Conservation (phyloP, 164 flowering plant genomes). For the Tetrastigma voinierianum region DNA sequence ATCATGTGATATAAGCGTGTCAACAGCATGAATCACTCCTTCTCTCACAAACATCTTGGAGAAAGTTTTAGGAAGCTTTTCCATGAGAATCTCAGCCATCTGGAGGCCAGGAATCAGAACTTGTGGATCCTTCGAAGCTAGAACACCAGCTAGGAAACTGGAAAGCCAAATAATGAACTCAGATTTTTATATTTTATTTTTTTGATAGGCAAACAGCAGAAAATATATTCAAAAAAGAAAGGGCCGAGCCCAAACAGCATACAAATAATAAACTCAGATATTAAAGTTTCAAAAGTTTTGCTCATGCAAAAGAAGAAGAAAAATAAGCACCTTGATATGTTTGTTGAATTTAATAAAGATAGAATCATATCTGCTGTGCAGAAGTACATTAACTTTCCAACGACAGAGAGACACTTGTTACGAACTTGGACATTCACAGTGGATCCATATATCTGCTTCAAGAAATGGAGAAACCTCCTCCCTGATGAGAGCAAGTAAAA, state of each 20-base stretch:
- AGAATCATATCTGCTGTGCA: slow-evolving; percentile 89
- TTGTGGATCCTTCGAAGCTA: slow-evolving; percentile 97
- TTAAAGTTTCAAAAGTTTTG: too few species aligned
- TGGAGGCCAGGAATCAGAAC: slow-evolving; percentile 90
- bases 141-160: slow-evolving; percentile 93
- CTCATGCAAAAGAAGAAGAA: neutral
- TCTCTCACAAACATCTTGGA: slow-evolving; percentile 94
- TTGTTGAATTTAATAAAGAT: slow-evolving; percentile 63
- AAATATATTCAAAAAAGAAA: too few species aligned
- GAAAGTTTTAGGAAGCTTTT: slow-evolving; percentile 89
- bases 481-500: slow-evolving; percentile 3
- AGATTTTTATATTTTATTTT: too few species aligned
- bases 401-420: slow-evolving; percentile 91
- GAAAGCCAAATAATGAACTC: slow-evolving; percentile 14
- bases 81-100: slow-evolving; percentile 94
- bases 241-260: neutral
- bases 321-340: slow-evolving; percentile 79
- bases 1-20: slow-evolving; percentile 55
- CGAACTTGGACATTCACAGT: slow-evolving; percentile 97
- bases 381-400: slow-evolving; percentile 96
- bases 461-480: slow-evolving; percentile 1
- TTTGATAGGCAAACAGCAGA: too few species aligned
- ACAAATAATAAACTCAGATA: neutral
- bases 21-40: slow-evolving; percentile 98
- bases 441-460: slow-evolving; percentile 87